These are phyloP conservation scores for Tubosaeta sp. DNA, from an alignment of 768 basidiomycete genomes.

Conservation along the genomic window DNA sequence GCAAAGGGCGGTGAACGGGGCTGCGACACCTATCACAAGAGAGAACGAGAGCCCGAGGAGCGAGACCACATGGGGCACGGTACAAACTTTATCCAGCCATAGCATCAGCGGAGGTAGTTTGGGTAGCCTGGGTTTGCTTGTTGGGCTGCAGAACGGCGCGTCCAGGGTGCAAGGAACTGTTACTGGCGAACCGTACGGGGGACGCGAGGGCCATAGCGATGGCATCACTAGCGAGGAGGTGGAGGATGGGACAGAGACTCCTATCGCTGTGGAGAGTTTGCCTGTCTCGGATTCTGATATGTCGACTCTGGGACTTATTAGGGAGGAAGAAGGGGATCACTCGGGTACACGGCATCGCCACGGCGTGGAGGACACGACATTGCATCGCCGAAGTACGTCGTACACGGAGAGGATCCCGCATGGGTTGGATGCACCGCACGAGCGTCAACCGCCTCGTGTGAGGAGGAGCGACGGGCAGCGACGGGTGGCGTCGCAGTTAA, in stretches of 20 bases:
- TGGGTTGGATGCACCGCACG: slow-evolving; percentile 7
- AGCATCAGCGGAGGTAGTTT: slow-evolving; percentile 22
- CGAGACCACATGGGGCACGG: slow-evolving; percentile 36
- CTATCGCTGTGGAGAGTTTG: slow-evolving; percentile 19
- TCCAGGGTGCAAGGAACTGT: slow-evolving; percentile 23
- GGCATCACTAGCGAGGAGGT: slow-evolving; percentile 13
- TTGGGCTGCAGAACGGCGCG: slow-evolving; percentile 31
- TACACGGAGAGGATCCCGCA: slow-evolving; percentile 17
- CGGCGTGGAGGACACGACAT: slow-evolving; percentile 6
- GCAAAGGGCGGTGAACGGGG: slow-evolving; percentile 8
- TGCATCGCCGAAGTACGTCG: slow-evolving; percentile 17
- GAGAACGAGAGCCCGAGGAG: slow-evolving; percentile 29
- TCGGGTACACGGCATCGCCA: slow-evolving; percentile 9
- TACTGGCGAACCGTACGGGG: slow-evolving; percentile 15
- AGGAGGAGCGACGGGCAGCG: slow-evolving; percentile 23
- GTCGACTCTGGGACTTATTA: slow-evolving; percentile 30
- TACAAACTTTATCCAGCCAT: slow-evolving; percentile 20
- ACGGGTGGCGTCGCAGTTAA: slow-evolving; percentile 21
- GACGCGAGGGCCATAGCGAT: slow-evolving; percentile 12
- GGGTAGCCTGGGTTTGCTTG: slow-evolving; percentile 26
- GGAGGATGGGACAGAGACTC: slow-evolving; percentile 19
- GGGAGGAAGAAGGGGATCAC: slow-evolving; percentile 27
- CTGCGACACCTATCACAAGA: slow-evolving; percentile 11
- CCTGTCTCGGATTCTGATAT: slow-evolving; percentile 14
- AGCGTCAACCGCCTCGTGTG: slow-evolving; percentile 18